Evolutionary conservation across 1,284 basidiomycete genomes (phyloP).

Genomic region (Mycena sp.): DNA sequence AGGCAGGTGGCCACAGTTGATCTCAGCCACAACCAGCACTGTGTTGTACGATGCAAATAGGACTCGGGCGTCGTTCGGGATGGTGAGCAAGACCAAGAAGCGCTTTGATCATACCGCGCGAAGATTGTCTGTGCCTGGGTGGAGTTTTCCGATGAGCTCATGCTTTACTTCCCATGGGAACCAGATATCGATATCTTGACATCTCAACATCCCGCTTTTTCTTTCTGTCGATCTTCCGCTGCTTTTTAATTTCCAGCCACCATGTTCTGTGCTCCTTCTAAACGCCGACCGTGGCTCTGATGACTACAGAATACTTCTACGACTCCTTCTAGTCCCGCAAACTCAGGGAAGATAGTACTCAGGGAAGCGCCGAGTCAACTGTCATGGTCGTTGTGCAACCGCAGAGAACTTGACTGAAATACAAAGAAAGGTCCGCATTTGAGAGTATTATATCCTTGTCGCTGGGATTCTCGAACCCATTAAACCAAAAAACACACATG

Average conservation of each 20-base stretch:
- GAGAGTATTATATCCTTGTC: slow-evolving; percentile 11
- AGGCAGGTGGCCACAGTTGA: background rate
- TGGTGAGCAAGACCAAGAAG: background rate
- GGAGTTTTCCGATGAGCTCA: slow-evolving; percentile 27
- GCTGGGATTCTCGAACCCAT: background rate
- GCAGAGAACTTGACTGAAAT: slow-evolving; percentile 14
- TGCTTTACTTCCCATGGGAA: slow-evolving; percentile 25
- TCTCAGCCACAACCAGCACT: slow-evolving; percentile 12
- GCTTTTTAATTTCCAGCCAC: background rate
- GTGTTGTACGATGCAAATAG: background rate
- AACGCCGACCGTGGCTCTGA: background rate
- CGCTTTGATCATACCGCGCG: slow-evolving; percentile 16
- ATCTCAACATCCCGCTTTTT: background rate
- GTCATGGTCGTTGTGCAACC: slow-evolving; percentile 17
- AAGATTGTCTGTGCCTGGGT: background rate
- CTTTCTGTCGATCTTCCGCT: background rate
- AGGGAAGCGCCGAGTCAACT: slow-evolving; percentile 1
- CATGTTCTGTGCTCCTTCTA: background rate
- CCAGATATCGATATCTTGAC: background rate
- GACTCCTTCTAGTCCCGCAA: background rate
- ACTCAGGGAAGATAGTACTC: background rate
- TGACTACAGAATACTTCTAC: background rate
- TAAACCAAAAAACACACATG: background rate
- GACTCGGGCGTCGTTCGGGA: background rate
- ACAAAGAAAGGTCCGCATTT: slow-evolving; percentile 4